phyloP scores from a whole-genome alignment of 2,329 filamentous ascomycete genomes.

The Colletotrichum karsti region DNA sequence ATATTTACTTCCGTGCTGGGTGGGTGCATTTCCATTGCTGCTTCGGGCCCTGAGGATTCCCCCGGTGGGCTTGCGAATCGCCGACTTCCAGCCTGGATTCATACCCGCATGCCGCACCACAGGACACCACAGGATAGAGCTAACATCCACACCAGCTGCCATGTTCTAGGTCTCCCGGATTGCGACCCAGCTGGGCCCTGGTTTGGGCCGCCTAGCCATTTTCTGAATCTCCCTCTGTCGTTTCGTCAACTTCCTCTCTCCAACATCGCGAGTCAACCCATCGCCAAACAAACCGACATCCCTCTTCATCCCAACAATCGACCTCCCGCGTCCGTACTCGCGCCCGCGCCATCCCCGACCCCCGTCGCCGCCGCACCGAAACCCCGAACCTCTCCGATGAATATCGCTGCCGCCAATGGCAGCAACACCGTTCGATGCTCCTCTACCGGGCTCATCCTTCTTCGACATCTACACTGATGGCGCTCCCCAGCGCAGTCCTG shows the following conservation, averaged over 20 bases:
- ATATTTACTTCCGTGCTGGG: conserved; percentile 7
- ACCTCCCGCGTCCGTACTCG: conserved; percentile 1
- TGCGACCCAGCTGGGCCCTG: conserved; percentile 44
- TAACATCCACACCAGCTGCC: conserved; percentile 32
- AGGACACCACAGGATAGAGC: conserved; percentile 7
- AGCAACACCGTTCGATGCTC: conserved; percentile 56
- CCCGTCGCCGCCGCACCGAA: conserved; percentile 11
- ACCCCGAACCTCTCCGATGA: conserved; percentile 40
- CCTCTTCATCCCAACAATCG: conserved; percentile 29
- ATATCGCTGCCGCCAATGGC: conserved; percentile 56
- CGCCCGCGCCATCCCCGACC: conserved; percentile 17
- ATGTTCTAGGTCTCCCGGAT: conserved; percentile 43
- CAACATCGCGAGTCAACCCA: background rate
- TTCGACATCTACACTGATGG: conserved; percentile 66
- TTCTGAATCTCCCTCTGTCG: conserved; percentile 11
- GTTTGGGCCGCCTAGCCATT: conserved; percentile 37
- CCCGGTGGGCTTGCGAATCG: conserved; percentile 23
- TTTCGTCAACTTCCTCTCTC: background rate
- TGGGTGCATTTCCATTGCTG: conserved; percentile 8
- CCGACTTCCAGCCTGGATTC: conserved; percentile 17
- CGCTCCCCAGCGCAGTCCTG: conserved; percentile 36
- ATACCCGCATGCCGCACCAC: background rate
- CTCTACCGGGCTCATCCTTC: conserved; percentile 52
- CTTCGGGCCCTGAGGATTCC: conserved; percentile 17
- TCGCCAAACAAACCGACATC: conserved; percentile 31